Conservation (phyloP, 2,329 filamentous ascomycete genomes). For the Penicillium hordei region DNA sequence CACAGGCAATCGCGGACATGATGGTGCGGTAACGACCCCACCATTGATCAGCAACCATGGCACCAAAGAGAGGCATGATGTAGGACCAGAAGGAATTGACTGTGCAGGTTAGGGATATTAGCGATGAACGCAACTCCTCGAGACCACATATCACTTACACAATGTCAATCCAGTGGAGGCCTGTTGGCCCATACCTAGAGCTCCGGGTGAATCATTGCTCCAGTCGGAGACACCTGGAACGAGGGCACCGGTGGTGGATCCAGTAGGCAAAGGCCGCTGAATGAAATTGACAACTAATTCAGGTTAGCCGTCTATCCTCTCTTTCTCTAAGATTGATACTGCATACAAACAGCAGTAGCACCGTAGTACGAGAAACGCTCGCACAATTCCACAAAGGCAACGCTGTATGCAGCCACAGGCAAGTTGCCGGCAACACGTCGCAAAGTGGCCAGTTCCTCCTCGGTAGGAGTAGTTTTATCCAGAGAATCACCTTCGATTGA, state of each 20-base stretch:
- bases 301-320: slow-evolving; percentile 12
- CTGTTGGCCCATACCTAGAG: slow-evolving; percentile 59
- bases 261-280: slow-evolving; percentile 54
- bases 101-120: slow-evolving; percentile 9
- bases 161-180: slow-evolving; percentile 54
- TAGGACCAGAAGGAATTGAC: slow-evolving; percentile 65
- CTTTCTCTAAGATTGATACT: neutral
- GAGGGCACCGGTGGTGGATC: slow-evolving; percentile 54
- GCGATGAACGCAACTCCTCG: no score
- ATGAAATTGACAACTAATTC: slow-evolving; percentile 61
- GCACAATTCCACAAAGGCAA: slow-evolving; percentile 72
- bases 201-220: slow-evolving; percentile 45
- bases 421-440: slow-evolving; percentile 47
- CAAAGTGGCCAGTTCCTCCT: slow-evolving; percentile 36
- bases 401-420: slow-evolving; percentile 65
- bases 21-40: slow-evolving; percentile 70
- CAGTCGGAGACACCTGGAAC: slow-evolving; percentile 17
- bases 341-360: slow-evolving; percentile 63
- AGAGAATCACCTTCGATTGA: slow-evolving; percentile 4
- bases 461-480: slow-evolving; percentile 27
- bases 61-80: slow-evolving; percentile 59
- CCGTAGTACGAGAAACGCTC: slow-evolving; percentile 80
- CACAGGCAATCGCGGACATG: slow-evolving; percentile 62
- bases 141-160: slow-evolving; percentile 34
- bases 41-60: slow-evolving; percentile 66